Conservation (phyloP, 179 eudicot genomes). For the Nepenthes alata region DNA sequence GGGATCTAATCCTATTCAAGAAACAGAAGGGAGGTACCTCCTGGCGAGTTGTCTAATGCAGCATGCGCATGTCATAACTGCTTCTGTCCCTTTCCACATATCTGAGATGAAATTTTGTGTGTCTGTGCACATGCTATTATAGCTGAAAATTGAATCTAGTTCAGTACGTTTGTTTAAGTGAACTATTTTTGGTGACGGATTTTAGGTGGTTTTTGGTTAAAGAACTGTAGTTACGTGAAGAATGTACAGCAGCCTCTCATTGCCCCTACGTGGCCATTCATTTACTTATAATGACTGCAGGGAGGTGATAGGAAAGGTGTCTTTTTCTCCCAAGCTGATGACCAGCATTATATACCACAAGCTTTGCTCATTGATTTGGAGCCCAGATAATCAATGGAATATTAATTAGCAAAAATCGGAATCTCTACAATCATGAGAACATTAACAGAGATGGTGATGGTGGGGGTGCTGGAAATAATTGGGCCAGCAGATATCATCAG, state of each 20-base stretch:
- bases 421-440: slow-evolving; percentile 92
- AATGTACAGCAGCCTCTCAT: not conserved
- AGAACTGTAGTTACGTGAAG: not conserved
- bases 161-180: not conserved
- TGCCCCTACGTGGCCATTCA: not conserved
- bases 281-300: slow-evolving; percentile 28
- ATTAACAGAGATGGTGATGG: slow-evolving; percentile 80
- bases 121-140: no score
- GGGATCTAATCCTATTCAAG: no score
- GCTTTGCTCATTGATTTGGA: slow-evolving; percentile 94
- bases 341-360: slow-evolving; percentile 93
- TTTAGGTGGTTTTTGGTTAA: not conserved
- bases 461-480: slow-evolving; percentile 98
- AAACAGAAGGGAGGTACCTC: no score
- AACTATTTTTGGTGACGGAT: not conserved
- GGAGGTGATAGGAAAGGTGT: slow-evolving; percentile 99
- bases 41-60: no score
- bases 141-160: not conserved
- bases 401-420: slow-evolving; percentile 82
- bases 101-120: no score
- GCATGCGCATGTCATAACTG: no score
- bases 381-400: slow-evolving; percentile 91
- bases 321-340: slow-evolving; percentile 98
- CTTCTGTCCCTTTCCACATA: not conserved
- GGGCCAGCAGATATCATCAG: slow-evolving; percentile 99